Conservation (phyloP, 2,329 filamentous ascomycete species). For the Ciborinia camelliae region DNA sequence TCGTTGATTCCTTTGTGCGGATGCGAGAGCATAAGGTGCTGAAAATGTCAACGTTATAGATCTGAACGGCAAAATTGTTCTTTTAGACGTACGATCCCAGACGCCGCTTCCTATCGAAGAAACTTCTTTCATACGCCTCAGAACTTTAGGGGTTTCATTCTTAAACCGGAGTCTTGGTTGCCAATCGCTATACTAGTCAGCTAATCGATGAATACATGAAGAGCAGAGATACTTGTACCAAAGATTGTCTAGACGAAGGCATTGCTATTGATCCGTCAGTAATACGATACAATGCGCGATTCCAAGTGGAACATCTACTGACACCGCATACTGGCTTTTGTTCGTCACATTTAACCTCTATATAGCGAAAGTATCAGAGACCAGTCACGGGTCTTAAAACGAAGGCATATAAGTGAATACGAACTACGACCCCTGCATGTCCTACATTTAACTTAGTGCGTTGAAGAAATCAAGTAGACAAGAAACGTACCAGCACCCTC, state of each 20-base stretch:
- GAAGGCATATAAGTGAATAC: neutral
- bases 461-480: neutral
- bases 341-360: slow-evolving; percentile 17
- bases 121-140: slow-evolving; percentile 51
- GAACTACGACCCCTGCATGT: slow-evolving; percentile 17
- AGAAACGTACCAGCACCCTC: slow-evolving; percentile 10
- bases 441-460: neutral
- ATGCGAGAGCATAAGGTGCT: neutral
- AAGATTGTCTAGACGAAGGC: neutral
- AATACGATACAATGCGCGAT: neutral
- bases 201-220: neutral
- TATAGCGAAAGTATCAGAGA: neutral
- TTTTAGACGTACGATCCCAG: slow-evolving; percentile 50
- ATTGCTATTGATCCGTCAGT: slow-evolving; percentile 10
- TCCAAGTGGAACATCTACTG: neutral
- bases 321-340: neutral
- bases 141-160: slow-evolving; percentile 50
- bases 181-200: slow-evolving; percentile 46
- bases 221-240: neutral
- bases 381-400: neutral
- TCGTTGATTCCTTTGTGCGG: neutral
- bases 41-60: neutral
- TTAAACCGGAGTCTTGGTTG: slow-evolving; percentile 53
- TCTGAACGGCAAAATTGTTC: neutral
- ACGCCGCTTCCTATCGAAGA: slow-evolving; percentile 49